Evolutionary conservation across 805 yeast genomes (phyloP).

Genomic region (Kazachstania kunashirensis): DNA sequence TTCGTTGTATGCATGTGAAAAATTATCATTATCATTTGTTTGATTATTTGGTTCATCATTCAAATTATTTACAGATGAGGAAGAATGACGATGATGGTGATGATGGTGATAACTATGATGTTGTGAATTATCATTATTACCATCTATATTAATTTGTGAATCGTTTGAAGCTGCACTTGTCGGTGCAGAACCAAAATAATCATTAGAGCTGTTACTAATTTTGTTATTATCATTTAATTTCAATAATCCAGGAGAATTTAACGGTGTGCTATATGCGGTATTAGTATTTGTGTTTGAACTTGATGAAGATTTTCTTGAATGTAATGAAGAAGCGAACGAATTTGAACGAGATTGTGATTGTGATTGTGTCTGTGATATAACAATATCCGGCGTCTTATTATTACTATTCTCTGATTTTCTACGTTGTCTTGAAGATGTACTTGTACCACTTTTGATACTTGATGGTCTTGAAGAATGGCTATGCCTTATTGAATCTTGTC

Average conservation of each 20-base stretch:
- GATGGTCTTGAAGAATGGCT: conserved; percentile 18
- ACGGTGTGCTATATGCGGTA: conserved; percentile 27
- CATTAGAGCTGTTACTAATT: conserved; percentile 6
- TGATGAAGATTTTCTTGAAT: conserved; percentile 26
- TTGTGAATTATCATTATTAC: too few species aligned
- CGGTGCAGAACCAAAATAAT: conserved; percentile 13
- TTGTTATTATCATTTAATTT: conserved; percentile 5
- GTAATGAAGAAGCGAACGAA: conserved; percentile 24
- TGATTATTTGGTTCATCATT: neutral
- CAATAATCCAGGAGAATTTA: conserved; percentile 25
- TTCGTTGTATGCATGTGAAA: too few species aligned
- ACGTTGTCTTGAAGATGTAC: conserved; percentile 15
- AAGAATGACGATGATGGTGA: neutral
- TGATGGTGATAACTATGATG: conserved; percentile 2
- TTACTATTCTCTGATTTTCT: conserved; percentile 15
- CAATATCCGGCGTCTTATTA: conserved; percentile 1
- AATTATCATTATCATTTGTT: neutral
- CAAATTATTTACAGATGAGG: conserved; percentile 1
- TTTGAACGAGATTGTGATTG: conserved; percentile 14
- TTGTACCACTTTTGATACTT: conserved; percentile 17
- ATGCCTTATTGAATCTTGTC: conserved; percentile 14
- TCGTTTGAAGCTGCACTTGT: neutral
- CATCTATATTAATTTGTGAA: neutral
- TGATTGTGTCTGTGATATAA: neutral
- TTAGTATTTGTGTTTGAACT: conserved; percentile 23